Evolutionary conservation across 106 monocot genomes (phyloP).

Genomic region (Platanthera guangdongensis): DNA sequence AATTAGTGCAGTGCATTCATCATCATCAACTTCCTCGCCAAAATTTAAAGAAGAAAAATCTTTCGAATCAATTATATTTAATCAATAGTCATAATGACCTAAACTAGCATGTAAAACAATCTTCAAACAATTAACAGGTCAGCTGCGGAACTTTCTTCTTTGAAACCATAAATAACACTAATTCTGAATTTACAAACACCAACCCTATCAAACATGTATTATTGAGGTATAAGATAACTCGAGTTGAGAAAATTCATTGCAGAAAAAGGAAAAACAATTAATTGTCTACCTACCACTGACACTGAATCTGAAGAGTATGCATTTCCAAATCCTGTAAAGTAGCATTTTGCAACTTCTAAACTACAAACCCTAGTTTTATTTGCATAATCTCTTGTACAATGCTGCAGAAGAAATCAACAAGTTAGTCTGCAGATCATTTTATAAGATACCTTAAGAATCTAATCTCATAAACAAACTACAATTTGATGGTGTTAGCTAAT

Average conservation of each 20-base stretch:
- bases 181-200: not conserved
- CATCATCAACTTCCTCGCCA: not conserved
- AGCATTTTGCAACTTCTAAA: not conserved
- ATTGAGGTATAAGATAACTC: too few relatives aligned
- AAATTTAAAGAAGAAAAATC: not conserved
- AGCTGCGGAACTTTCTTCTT: not conserved
- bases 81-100: not conserved
- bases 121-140: not conserved
- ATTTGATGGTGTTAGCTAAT: too few relatives aligned
- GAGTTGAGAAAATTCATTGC: not conserved
- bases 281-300: not conserved
- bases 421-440: too few relatives aligned
- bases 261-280: not conserved
- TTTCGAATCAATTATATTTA: not conserved
- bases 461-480: too few relatives aligned
- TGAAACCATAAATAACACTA: not conserved
- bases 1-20: not conserved
- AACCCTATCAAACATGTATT: not conserved
- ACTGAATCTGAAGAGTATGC: not conserved
- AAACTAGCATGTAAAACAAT: not conserved
- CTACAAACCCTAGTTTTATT: conserved; percentile 4
- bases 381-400: not conserved
- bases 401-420: not conserved
- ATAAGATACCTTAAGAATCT: too few relatives aligned
- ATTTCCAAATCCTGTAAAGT: not conserved